Evolutionary conservation across 805 yeast species (phyloP).

Genomic region (Cyberlindnera nakhonratchasimensis): DNA sequence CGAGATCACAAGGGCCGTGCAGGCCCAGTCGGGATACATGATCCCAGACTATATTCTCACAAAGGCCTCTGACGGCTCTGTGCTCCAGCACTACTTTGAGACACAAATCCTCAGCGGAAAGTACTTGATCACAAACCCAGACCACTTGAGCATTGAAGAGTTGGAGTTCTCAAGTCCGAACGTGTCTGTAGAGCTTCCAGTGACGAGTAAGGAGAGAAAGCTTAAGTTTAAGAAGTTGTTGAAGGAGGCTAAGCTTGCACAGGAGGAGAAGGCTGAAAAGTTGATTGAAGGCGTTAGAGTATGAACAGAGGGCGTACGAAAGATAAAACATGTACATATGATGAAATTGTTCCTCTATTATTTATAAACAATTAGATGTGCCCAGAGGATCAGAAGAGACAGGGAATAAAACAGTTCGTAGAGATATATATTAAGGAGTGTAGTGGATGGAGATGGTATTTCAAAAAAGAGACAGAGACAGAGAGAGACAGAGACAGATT

Average conservation of each 20-base stretch:
- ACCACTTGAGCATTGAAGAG: constrained; percentile 18
- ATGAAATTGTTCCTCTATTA: not conserved
- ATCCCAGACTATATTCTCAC: constrained; percentile 38
- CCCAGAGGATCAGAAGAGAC: too few species aligned
- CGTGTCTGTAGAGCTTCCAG: constrained; percentile 22
- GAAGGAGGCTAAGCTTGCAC: constrained; percentile 24
- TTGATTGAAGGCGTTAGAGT: constrained; percentile 24
- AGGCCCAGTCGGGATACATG: constrained; percentile 34
- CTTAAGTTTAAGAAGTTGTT: constrained; percentile 23
- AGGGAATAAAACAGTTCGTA: too few species aligned
- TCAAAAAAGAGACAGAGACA: not conserved
- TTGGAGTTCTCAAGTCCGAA: constrained; percentile 23
- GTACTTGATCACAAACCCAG: constrained; percentile 15
- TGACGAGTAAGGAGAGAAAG: constrained; percentile 24
- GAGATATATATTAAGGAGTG: too few species aligned
- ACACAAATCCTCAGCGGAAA: constrained; percentile 30
- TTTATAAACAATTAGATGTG: too few species aligned
- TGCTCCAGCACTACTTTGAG: constrained; percentile 28
- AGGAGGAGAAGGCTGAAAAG: constrained; percentile 22
- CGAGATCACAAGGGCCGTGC: constrained; percentile 33
- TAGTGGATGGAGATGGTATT: too few species aligned
- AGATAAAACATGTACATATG: constrained; percentile 1
- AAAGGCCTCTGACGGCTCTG: constrained; percentile 28
- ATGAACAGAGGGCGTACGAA: constrained; percentile 1
- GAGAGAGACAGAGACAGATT: not conserved